Base-by-base conservation (phyloP, 306 rosid species). In the Gastrolobium bilobum region DNA sequence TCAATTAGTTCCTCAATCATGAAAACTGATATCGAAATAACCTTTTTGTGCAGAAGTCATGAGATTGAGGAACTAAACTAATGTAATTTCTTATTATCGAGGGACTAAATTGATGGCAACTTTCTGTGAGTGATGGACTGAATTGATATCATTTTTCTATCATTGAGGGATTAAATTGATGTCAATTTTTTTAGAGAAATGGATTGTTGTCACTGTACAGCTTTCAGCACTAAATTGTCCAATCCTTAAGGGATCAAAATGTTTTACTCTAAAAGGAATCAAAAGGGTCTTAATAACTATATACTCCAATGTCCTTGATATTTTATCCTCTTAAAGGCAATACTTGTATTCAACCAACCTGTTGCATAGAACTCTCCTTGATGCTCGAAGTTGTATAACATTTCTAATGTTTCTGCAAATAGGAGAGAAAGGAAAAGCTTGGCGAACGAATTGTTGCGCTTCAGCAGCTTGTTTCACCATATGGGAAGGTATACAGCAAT, bases 391-490 rank as follows among this genome's bases (percentile, higher is more conserved):
- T 67, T 35, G 10, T 51, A 31, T 81, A 37, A 75, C 72, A 51
- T 65, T 51, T 89, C 61, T 66, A 3, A 20, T 37, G 80, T 71
- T 74, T 82, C 48, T 81, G 76, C 7, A 26, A 54, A 70, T 63
- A 95, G 99, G 98, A 95, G 80, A 90, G 94, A 74, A 94, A 94
- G 87, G 99, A 94, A 85, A 94, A 91, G 87, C 75, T 92, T 29
- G 90, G 99, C 1, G 94, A 93, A 71, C 87, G 93, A 40, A 86
- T 95, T 75, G 90, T 88, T 38, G 93, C 99, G 46, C 81, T 95
- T 77, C 99, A 95, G 84, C 98, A 95, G 84, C 97, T 95, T 76
- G 99, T 95, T 86, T 95, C 99, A 13, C 99, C 99, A 70, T 92
- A 83, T 72, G 99, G 99, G 81, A 95, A 91, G 99, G 98, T 94